Evolutionary conservation across 2,329 filamentous ascomycete genomes (phyloP), one percentile per base, ranked within the genome.

Genomic region (Ambrosiella xylebori): DNA sequence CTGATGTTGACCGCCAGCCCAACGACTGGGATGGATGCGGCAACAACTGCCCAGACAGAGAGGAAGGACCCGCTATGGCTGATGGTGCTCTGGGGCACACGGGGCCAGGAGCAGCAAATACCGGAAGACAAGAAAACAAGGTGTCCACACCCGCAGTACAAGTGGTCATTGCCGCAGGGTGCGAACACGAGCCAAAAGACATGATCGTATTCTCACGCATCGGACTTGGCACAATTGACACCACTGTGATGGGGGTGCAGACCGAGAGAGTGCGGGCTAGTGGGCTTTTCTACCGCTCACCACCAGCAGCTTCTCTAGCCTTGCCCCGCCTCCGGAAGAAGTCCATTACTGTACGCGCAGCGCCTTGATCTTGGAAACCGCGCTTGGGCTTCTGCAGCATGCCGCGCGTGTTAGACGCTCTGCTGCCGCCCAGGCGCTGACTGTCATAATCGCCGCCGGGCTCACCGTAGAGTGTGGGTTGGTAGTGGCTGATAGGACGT

Each of bases 331-430:
- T 79, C 65, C 93, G 79, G 75, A 98, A 98, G 71, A 97, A 95
- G 72, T 98, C 91, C 90, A 98, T 97, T 44, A 98, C 93, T 67
- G 88, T 83, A 68, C 90, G 85, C 12, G 90, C 89, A 2, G 89
- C 86, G 50, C 91, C 91, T 38, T 83, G 83, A 65, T 96, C 89
- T 1, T 80, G 84, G 64, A 98, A 95, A 13, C 52, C 59, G 63
- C 89, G 82, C 70, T 91, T 89, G 68, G 83, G 85, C 73, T 95
- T 95, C 65, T 93, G 86, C 51, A 93, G 73, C 9, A 87, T 81
- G 39, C 78, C 80, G 12, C 67, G 75, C 13, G 52, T 35, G 45
- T 58, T 47, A 13, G 57, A 50, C n/a, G 62, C 63, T 61, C 63
- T 44, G 63, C 62, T 56, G 17, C 66, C 71, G 45, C 67, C 66